These are phyloP conservation scores for Cyberlindnera euphorbiae DNA, from an alignment of 805 yeast genomes.

Conservation along the genomic window DNA sequence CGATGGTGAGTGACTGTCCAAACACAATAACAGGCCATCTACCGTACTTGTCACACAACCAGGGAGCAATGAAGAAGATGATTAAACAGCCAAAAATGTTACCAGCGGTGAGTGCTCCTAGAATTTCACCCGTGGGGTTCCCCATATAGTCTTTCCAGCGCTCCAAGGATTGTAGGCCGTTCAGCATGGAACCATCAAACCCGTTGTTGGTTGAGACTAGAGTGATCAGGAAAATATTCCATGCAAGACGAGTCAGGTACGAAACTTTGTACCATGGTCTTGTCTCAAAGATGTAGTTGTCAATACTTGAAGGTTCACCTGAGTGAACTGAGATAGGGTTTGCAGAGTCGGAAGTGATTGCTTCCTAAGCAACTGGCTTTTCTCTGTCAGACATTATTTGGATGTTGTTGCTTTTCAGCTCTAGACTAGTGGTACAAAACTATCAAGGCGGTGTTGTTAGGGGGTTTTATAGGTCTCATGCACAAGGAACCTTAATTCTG, in stretches of 20 bases:
- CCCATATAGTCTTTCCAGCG: slow-evolving; percentile 37
- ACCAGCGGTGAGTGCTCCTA: slow-evolving; percentile 39
- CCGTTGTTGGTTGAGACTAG: slow-evolving; percentile 43
- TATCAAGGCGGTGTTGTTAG: not conserved
- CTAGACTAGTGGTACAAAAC: not conserved
- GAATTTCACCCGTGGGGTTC: slow-evolving; percentile 31
- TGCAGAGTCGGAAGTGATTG: not conserved
- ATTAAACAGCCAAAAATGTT: slow-evolving; percentile 35
- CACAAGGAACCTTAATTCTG: too few species aligned
- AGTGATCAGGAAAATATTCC: slow-evolving; percentile 35
- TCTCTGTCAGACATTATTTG: slow-evolving; percentile 2
- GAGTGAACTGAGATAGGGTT: not conserved
- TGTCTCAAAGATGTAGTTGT: slow-evolving; percentile 9
- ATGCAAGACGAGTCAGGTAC: slow-evolving; percentile 33
- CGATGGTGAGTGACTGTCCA: slow-evolving; percentile 16
- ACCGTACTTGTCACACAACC: slow-evolving; percentile 35
- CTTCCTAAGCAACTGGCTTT: slow-evolving; percentile 1
- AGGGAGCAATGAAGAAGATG: slow-evolving; percentile 28
- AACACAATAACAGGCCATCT: slow-evolving; percentile 27
- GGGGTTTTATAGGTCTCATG: not conserved
- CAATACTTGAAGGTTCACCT: not conserved
- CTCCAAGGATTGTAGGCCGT: slow-evolving; percentile 41
- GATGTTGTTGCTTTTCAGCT: not conserved
- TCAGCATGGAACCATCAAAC: slow-evolving; percentile 45
- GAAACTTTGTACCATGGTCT: slow-evolving; percentile 32